Base-by-base conservation (phyloP, 228 moss, liverwort and hornwort species). In the Sphagnum magellanicum region DNA sequence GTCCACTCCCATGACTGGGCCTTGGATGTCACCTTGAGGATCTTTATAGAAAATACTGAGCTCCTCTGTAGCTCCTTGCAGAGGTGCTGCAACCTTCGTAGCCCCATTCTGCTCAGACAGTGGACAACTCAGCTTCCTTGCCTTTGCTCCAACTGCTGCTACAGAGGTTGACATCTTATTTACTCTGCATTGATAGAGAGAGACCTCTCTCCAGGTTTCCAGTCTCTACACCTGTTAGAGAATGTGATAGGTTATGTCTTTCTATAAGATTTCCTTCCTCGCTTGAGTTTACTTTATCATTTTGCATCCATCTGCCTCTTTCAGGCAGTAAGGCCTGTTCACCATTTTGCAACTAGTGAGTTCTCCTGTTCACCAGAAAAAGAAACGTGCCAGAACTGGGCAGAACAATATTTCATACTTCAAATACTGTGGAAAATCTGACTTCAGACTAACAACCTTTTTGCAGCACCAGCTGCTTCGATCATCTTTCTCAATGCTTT, bases 1-100 rank as follows among this genome's bases (percentile, higher is more conserved):
- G 75, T 97, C 97, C 10, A 84, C 73, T 5, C 97, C 91, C 50
- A 85, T 68, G 72, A 97, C 93, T 5, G 97, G 97, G 8, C 93
- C 97, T 68, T 97, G 97, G 52, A 97, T 69, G 60, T 97, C 93
- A 64, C 97, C 97, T 80, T 97, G 93, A 0, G 97, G 93, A 63
- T 97, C 97, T 5, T 88, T 91, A 48, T 97, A 97, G 60, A 75
- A 84, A 55, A 97, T 73, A 61, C 77, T 82, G 60, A 97, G 74
- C 14, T 93, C 93, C 63, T 97, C 97, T 5, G 97, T 93, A 52
- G 85, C 6, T 17, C 17, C 17, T 17, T 17, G 17, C 17, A 1
- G 17, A 17, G 17, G 1, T 17, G 17, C 17, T 17, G 17, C 17
- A 17, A 17, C 17, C 17, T 17, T 17, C 17, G 17, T 17, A 17